phyloP scores from a whole-genome alignment of 139 green algal genomes.

The Spirogloea muscicola region DNA sequence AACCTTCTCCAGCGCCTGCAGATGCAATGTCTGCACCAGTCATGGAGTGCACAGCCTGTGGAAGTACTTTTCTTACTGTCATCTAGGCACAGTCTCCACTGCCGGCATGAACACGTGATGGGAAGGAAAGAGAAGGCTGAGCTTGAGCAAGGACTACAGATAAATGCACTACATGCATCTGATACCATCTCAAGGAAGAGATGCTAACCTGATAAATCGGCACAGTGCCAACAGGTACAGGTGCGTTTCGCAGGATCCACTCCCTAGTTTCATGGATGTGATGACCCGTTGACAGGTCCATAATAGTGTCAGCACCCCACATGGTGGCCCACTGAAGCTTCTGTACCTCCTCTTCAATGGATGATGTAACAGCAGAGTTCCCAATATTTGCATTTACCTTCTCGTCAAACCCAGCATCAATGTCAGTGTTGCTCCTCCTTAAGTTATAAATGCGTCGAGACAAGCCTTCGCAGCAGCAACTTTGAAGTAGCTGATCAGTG shows the following conservation, averaged over 20 bases:
- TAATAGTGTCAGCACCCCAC: constrained; percentile 93
- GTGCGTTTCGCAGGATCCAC: constrained; percentile 89
- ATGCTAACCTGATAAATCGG: constrained; percentile 63
- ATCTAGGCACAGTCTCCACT: too few species aligned
- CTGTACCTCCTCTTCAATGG: constrained; percentile 96
- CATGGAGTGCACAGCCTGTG: too few species aligned
- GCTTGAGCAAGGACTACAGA: too few species aligned
- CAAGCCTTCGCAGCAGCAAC: too few species aligned
- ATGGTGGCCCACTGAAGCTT: constrained; percentile 91
- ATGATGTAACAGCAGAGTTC: constrained; percentile 81
- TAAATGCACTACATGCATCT: too few species aligned
- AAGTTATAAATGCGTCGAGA: too few species aligned
- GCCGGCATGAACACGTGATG: too few species aligned
- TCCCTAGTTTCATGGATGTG: constrained; percentile 94
- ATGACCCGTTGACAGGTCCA: constrained; percentile 88
- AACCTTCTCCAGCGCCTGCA: constrained; percentile 82
- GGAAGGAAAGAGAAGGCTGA: too few species aligned
- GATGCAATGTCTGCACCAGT: too few species aligned
- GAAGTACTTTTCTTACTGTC: too few species aligned
- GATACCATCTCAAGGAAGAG: not conserved
- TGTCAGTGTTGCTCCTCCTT: too few species aligned
- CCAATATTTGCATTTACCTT: constrained; percentile 96
- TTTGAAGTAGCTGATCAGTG: too few species aligned
- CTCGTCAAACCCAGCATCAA: constrained; percentile 66
- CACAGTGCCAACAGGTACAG: constrained; percentile 81